phyloP scores from a whole-genome alignment of 805 yeast genomes.

The Suhomyces emberorum region DNA sequence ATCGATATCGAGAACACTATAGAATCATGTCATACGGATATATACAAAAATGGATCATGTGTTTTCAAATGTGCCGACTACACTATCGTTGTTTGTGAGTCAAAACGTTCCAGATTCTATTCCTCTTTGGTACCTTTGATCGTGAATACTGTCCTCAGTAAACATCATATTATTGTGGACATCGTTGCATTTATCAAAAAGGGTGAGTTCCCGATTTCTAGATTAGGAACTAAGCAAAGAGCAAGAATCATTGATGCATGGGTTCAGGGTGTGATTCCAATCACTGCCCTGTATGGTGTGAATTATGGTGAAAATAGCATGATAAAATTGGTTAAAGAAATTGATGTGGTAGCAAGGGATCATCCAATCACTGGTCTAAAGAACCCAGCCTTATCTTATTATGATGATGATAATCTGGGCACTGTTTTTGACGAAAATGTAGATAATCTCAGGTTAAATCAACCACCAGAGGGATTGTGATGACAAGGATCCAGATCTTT shows the following conservation, averaged over 20 bases:
- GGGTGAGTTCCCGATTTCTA: conserved; percentile 62
- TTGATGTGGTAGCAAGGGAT: conserved; percentile 41
- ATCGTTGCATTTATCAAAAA: conserved; percentile 73
- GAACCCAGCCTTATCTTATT: conserved; percentile 42
- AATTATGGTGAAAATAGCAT: conserved; percentile 67
- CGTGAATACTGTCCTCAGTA: conserved; percentile 71
- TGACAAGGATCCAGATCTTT: too few relatives aligned
- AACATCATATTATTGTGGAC: conserved; percentile 80
- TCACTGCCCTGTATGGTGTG: conserved; percentile 43
- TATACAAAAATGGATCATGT: conserved; percentile 56
- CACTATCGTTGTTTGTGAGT: conserved; percentile 71
- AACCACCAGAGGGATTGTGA: too few relatives aligned
- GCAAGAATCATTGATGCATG: conserved; percentile 58
- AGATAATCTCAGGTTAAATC: too few relatives aligned
- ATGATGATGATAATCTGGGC: conserved; percentile 33
- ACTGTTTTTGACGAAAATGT: too few relatives aligned
- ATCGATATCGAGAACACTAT: conserved; percentile 65
- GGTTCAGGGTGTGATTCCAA: conserved; percentile 45
- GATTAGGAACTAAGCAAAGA: conserved; percentile 76
- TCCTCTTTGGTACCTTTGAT: conserved; percentile 82
- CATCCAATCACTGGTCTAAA: conserved; percentile 38
- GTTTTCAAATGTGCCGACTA: conserved; percentile 81
- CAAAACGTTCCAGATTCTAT: conserved; percentile 45
- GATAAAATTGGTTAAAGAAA: conserved; percentile 55
- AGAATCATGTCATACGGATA: conserved; percentile 50